Base-by-base conservation (phyloP, 257 asterid species). In the Coffea canephora region DNA sequence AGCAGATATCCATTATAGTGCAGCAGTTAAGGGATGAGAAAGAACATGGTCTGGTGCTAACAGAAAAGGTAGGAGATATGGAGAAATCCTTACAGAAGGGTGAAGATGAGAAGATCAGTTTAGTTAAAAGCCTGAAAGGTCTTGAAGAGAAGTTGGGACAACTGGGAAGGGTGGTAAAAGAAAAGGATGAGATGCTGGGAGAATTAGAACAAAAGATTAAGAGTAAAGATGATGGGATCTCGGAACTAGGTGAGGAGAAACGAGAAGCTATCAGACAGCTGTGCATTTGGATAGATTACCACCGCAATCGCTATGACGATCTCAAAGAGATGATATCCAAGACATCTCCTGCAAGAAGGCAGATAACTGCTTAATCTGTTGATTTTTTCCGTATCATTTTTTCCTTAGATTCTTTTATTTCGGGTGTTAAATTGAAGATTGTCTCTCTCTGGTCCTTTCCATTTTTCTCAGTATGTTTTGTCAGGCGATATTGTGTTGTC, bases 191-290 rank as follows among this genome's bases (percentile, higher is more conserved):
- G 34, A 84, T 39, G 78, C 77, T 88, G 84, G 89, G 79, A 59
- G 89, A 90, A 49, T 72, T 89, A 83, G 86, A 89, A 57, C 75
- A 61, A 54, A 82, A 81, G 84, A 84, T 90, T 84, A 89, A 80
- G 41, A 94, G 88, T 82, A 90, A 85, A 85, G 96, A 91, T 48
- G 83, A 86, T 31, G 90, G 90, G 81, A 77, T 92, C 14, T 78
- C 80, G 81, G 89, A 81, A 80, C 81, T 96, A 54, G 82, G 88
- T 6, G 97, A 90, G 87, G 97, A 92, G 90, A 96, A 96, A 84
- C 83, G 86, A 71, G 97, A 94, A 80, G 99, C 91, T 12, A 96
- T 94, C 84, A 88, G 90, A 75, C 96, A 96, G 79, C 66, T 96
- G 81, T 91, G 97, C 83, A 81, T 89, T 1, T 82, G 88, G 93